These are phyloP conservation scores for Moesziomyces sp. DNA, from an alignment of 1,284 basidiomycete genomes.

Conservation along the genomic window DNA sequence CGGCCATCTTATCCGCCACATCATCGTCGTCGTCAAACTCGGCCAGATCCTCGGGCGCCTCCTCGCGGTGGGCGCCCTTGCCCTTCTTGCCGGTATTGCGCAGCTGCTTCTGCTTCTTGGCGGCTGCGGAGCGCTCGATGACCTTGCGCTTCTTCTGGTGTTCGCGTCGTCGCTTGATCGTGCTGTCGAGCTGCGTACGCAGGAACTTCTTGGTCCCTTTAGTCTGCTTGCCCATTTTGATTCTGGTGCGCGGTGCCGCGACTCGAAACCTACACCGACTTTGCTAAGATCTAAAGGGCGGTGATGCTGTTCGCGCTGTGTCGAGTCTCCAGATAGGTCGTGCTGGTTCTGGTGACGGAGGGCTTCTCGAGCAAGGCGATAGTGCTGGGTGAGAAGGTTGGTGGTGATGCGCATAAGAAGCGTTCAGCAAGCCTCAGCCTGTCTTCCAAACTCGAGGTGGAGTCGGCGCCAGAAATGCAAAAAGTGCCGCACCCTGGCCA, in stretches of 20 bases:
- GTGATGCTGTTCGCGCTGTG: too few relatives aligned
- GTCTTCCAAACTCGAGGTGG: not conserved
- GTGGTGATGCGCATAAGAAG: too few relatives aligned
- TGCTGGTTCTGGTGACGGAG: too few relatives aligned
- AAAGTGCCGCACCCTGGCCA: not conserved
- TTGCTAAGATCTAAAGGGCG: too few relatives aligned
- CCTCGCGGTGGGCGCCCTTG: conserved; percentile 18
- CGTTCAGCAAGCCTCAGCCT: too few relatives aligned
- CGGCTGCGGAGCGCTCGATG: conserved; percentile 46
- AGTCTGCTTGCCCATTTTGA: conserved; percentile 60
- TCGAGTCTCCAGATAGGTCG: too few relatives aligned
- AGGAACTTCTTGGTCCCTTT: conserved; percentile 66
- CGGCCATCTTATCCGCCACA: conserved; percentile 26
- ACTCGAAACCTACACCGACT: too few relatives aligned
- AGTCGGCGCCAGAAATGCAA: not conserved
- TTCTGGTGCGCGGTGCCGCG: not conserved
- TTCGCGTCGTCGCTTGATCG: conserved; percentile 59
- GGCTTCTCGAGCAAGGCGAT: too few relatives aligned
- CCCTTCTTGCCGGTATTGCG: conserved; percentile 38
- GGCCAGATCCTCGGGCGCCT: conserved; percentile 26
- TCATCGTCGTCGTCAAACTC: conserved; percentile 43
- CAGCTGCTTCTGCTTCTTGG: conserved; percentile 45
- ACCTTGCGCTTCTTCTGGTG: conserved; percentile 60
- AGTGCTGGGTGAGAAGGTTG: too few relatives aligned
- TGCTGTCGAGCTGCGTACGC: conserved; percentile 55